Base-by-base conservation (phyloP, 768 basidiomycete species). In the Calocybe gangraenosa region DNA sequence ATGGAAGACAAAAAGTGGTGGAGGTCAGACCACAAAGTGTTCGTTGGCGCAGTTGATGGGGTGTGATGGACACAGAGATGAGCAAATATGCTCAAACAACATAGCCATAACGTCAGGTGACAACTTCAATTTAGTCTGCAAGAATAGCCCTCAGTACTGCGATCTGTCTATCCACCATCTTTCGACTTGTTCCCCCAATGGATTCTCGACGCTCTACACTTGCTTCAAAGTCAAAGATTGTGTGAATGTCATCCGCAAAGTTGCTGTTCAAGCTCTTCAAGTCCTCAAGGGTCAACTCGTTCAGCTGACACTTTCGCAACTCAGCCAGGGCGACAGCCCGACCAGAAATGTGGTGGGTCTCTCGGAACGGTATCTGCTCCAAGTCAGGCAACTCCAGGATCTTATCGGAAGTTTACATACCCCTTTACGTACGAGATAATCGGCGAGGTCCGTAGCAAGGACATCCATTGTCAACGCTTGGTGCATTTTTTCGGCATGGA, bases 391-490 rank as follows among this genome's bases (percentile, higher is more conserved):
- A 31, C 20, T 15, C 21, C 8, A 31, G 25, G 25, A 28, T 28
- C 5, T 28, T 28, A 28, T 28, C 25, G 25, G n/a, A 35, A 48
- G 3, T 15, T 32, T 13, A 76, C 88, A 54, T 65, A 96, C 95
- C 52, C 96, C 95, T 75, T 96, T 97, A 56, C 94, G 87, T 50
- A 99, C 96, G 32, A 99, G 87, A 65, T 99, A 98, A 63, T 99
- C 95, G 7, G 96, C 96, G 20, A 99, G 69, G 58, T 99, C 96
- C n/a, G 96, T 99, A 3, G 96, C 96, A 39, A 99, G 84, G 48
- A 98, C 89, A 64, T 99, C 96, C 87, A 91, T 93, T 7, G 95
- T 97, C 57, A 98, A 67, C 0, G 93, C 91, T 48, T 77, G 72
- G 30, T 74, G 76, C 96, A 99, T 99, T 73, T 84, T 94, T 28